Evolutionary conservation across 768 basidiomycete genomes (phyloP), one percentile per base, ranked within the genome.

Genomic region (Termitomyces sp.): DNA sequence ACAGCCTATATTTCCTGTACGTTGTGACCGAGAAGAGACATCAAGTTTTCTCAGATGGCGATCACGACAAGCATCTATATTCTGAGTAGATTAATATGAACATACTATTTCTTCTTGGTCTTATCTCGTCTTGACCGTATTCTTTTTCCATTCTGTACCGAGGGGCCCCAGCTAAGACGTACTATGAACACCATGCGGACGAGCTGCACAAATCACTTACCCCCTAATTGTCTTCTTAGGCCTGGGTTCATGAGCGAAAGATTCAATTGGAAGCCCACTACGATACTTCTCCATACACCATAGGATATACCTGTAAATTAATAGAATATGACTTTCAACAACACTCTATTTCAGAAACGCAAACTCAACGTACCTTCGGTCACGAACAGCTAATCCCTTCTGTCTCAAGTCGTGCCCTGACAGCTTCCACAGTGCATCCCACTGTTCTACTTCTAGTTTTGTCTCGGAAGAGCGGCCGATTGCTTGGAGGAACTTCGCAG

Each of bases 281-380:
- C 89, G 80, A 70, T 80, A 94, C 68, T 91, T 93, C 68, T 90
- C 84, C 85, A 91, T 85, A 64, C 86, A 86, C 92, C 91, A 93
- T 8, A 93, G 74, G 58, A 93, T 83, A 66, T 94, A 94, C 68
- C 92, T 93, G 64, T n/a, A 32, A 28, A 13, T 20, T 12, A 41
- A 38, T 32, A n/a, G 16, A 20, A 30, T 7, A 33, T 47, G 49
- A 35, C n/a, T 6, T 36, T 50, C 30, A 43, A 35, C 46, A 50
- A 20, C 23, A 60, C 56, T 16, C 56, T 40, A 23, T 35, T 20
- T 53, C 35, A 28, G 35, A 44, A 50, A 20, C 46, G 41, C 46
- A 13, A 36, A 20, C 33, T 56, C 46, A 33, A 73, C 83, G 57
- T 64, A 87, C 92, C 86, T 84, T 67, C 91, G 79, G 64, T 93